Evolutionary conservation across 73 alveolate species (phyloP), one percentile per base, ranked within the genome.

Genomic region (Durusdinium trenchii): DNA sequence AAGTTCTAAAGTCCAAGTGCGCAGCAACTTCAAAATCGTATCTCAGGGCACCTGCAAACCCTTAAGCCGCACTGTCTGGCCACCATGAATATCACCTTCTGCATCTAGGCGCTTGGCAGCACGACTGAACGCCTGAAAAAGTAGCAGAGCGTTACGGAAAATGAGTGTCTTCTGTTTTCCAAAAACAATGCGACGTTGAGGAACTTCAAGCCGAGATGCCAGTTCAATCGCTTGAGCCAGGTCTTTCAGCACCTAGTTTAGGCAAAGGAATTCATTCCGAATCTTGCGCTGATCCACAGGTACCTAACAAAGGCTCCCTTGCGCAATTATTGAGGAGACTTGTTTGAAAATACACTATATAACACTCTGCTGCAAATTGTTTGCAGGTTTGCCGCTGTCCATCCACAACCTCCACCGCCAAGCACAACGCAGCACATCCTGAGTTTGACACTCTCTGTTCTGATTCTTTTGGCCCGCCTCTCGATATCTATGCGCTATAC

Each of bases 391-490:
- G 86, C 28, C 52, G 86, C 98, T 69, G 98, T 91, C 98, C 98
- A 91, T n/a, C 98, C 98, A 71, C 98, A 91, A 32, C 98, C 98
- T 50, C 51, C 87, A 7, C 98, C 98, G 23, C 98, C 98, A 30
- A 91, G 98, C 69, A 91, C 98, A n/a, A 91, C 36, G 89, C 98
- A 91, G 60, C 98, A 91, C 98, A 91, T 91, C 98, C 96, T 89
- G 57, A 46, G 71, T 6, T 18, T n/a, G n/a, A n/a, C n/a, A n/a
- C n/a, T n/a, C n/a, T n/a, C n/a, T n/a, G n/a, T n/a, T n/a, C n/a
- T n/a, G n/a, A n/a, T n/a, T n/a, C n/a, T n/a, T n/a, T n/a, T n/a
- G n/a, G n/a, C n/a, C n/a, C n/a, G n/a, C n/a, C n/a, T n/a, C n/a
- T n/a, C n/a, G n/a, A n/a, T n/a, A n/a, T n/a, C n/a, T n/a, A n/a